Evolutionary conservation across 345 rosid species (phyloP).

Genomic region (Rhodomyrtus tomentosa): DNA sequence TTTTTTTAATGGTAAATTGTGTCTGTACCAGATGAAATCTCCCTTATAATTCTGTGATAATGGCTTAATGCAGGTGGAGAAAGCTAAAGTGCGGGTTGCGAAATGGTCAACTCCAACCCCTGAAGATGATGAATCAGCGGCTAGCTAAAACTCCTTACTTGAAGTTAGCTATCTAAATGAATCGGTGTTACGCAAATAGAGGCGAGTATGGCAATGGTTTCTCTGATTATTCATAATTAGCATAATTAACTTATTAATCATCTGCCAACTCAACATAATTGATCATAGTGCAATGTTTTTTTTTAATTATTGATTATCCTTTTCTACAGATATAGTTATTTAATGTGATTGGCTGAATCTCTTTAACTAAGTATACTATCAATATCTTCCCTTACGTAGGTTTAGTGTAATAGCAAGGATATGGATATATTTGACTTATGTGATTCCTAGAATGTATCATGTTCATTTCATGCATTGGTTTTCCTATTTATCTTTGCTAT

Average conservation of each 20-base stretch:
- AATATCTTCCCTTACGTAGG: background rate
- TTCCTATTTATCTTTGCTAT: background rate
- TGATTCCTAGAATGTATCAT: background rate
- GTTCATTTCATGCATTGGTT: background rate
- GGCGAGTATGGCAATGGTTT: background rate
- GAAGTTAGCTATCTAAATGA: background rate
- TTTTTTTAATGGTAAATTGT: background rate
- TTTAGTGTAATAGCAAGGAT: background rate
- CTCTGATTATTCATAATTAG: background rate
- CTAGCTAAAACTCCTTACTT: background rate
- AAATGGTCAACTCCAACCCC: background rate
- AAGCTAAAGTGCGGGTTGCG: background rate
- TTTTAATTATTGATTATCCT: background rate
- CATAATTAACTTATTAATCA: background rate
- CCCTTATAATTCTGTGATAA: background rate
- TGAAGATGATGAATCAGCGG: background rate
- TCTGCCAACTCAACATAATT: background rate
- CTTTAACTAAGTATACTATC: background rate
- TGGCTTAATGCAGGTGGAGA: background rate
- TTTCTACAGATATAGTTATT: background rate
- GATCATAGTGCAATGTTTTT: background rate
- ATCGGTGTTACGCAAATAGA: background rate
- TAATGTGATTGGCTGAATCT: background rate
- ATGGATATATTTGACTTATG: background rate
- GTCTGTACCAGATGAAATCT: background rate